Evolutionary conservation across 2,329 filamentous ascomycete genomes (phyloP).

Genomic region (Fusarium sp.): DNA sequence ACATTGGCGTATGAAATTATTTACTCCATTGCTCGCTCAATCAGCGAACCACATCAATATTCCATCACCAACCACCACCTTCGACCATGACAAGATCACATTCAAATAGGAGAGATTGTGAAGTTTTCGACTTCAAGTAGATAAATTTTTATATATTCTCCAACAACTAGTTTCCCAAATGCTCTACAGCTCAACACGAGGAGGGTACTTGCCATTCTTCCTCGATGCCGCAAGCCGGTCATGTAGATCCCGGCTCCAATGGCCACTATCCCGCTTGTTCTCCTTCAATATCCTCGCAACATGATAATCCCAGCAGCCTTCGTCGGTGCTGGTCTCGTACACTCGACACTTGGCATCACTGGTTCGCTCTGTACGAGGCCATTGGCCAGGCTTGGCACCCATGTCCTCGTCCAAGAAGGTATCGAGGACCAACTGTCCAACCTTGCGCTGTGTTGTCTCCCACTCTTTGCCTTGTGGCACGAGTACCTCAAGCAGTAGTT

Average conservation of each 20-base stretch:
- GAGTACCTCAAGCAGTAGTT: slow-evolving; percentile 66
- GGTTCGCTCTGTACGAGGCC: slow-evolving; percentile 59
- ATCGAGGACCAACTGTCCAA: slow-evolving; percentile 71
- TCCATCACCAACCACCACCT: slow-evolving; percentile 1
- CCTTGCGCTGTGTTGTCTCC: slow-evolving; percentile 64
- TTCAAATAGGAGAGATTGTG: not conserved
- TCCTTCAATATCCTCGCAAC: slow-evolving; percentile 57
- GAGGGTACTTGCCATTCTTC: slow-evolving; percentile 45
- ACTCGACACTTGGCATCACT: slow-evolving; percentile 55
- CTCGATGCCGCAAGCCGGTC: slow-evolving; percentile 52
- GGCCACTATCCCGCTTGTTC: slow-evolving; percentile 53
- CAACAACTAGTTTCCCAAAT: not conserved
- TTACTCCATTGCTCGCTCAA: slow-evolving; percentile 20
- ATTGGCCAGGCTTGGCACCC: slow-evolving; percentile 69
- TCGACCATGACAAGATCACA: not conserved
- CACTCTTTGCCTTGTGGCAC: slow-evolving; percentile 61
- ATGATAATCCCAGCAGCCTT: slow-evolving; percentile 72
- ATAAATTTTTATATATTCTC: not conserved
- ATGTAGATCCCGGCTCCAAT: slow-evolving; percentile 62
- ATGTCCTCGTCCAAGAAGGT: slow-evolving; percentile 76
- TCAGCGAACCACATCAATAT: slow-evolving; percentile 9
- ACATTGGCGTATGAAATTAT: slow-evolving; percentile 32
- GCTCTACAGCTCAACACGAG: slow-evolving; percentile 53
- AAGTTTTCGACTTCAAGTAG: not conserved
- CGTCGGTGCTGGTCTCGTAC: slow-evolving; percentile 51